Base-by-base conservation (phyloP, 1,284 basidiomycete species). In the Macrocystidia cucumis region DNA sequence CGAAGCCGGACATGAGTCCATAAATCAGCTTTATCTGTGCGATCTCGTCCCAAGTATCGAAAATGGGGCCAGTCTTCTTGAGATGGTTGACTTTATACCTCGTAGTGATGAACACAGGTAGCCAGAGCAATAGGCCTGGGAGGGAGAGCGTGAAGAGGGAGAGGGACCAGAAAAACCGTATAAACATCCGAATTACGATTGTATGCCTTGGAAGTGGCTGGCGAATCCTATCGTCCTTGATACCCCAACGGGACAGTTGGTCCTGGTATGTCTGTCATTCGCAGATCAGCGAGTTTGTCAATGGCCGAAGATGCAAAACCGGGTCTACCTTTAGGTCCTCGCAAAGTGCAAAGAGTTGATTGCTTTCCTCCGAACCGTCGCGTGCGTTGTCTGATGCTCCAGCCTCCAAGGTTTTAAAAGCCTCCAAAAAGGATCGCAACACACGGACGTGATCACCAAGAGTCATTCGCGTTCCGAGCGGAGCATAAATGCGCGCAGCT, bases 1-100 rank as follows among this genome's bases (percentile, higher is more conserved):
- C 60, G 4, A 82, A 42, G 2, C 84, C 85, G 1, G 83, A 79
- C 7, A 77, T 50, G 20, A 91, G 65, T 5, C 88, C 89, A 47
- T 85, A 87, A 18, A 83, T 73, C 34, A 91, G 77, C 55, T 91
- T 91, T 53, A 87, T 86, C 52, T 91, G 87, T 3, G 88, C 86
- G 44, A 91, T 86, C 56, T 91, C 85, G 49, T 89, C 86, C 67
- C 73, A 88, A 0, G 83, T 87, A 48, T 89, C 81, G 63, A 79
- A 84, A 21, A 82, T 68, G 0, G 85, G 85, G 0, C 86, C 85
- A 0, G 71, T 79, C 55, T 78, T 80, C 57, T 81, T 78, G 67
- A 82, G 79, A 43, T 78, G 75, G 48, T 69, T 70, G 19, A 80
- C 74, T 8, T 72, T 74, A 49, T 74, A 69, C 47, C 76, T 69